Evolutionary conservation across 192 early-diverging fungal genomes (phyloP), one percentile per base, ranked within the genome.

Genomic region (Linnemannia exigua): DNA sequence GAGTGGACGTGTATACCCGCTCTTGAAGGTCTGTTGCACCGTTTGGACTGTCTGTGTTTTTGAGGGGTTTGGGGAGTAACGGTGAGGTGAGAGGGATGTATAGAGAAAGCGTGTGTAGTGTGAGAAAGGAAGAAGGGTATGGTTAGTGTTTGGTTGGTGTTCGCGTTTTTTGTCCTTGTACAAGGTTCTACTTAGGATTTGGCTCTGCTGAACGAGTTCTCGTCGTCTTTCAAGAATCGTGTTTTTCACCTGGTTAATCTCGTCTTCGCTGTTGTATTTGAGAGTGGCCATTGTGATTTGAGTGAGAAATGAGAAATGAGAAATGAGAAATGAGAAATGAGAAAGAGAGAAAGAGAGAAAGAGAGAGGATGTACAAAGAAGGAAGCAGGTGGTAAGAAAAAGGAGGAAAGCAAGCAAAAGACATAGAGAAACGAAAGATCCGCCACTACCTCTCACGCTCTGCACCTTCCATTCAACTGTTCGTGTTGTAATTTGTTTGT

Each of bases 1-100:
- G 19, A 92, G 52, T 25, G 90, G 77, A 6, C 77, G 75, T 25
- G 91, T 87, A 47, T 88, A 76, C 35, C 84, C 80, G 46, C 52
- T 67, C 36, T 74, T 71, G 50, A 89, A 89, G 1, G 87, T 82
- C 33, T 67, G 44, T 12, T 73, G 87, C 48, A 72, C 58, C 5
- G 54, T 70, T 5, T 22, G n/a, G 20, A 77, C 68, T 31, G 83
- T 78, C 86, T 87, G 50, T 46, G 19, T 33, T 22, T 20, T 47
- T 70, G 22, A 44, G n/a, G 5, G 70, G 36, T 5, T 25, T 9
- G 41, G 68, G 8, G 19, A 38, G 68, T 15, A 67, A 67, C 31
- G 6, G 4, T 47, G 46, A 5, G 46, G 5, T 1, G 46, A 47
- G 46, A 1, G 46, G 9, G 5, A 0, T 47, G 46, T 47, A 47